phyloP scores from a whole-genome alignment of 2,329 filamentous ascomycete species.

The Colletotrichum sidae region DNA sequence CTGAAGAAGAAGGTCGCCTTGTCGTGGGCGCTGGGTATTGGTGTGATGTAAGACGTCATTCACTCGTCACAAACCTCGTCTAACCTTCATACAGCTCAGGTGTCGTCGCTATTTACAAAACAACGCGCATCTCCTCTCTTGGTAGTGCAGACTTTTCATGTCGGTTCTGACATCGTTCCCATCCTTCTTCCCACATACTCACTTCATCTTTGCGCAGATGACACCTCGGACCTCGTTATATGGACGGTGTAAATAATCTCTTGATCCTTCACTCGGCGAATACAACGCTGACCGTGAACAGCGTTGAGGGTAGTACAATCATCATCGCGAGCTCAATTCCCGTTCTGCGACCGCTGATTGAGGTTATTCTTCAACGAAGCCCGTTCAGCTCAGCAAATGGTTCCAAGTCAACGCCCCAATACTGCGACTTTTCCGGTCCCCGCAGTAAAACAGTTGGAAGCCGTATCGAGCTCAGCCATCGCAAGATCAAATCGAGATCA shows the following conservation, averaged over 20 bases:
- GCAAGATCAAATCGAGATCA: conserved; percentile 14
- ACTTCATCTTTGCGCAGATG: conserved; percentile 38
- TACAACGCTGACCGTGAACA: conserved; percentile 21
- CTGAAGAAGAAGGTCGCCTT: conserved; percentile 43
- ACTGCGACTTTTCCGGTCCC: conserved; percentile 1
- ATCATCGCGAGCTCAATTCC: conserved; percentile 51
- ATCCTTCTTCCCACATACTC: neutral
- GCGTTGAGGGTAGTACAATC: conserved; percentile 48
- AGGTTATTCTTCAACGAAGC: conserved; percentile 10
- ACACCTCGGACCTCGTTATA: conserved; percentile 55
- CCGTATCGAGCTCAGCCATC: conserved; percentile 17
- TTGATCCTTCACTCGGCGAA: neutral
- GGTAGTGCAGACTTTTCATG: conserved; percentile 42
- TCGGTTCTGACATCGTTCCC: neutral
- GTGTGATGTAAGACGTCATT: conserved; percentile 40
- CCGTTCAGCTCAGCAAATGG: conserved; percentile 20
- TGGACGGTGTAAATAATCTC: conserved; percentile 54
- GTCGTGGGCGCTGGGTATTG: conserved; percentile 42
- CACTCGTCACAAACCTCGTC: neutral
- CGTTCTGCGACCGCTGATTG: conserved; percentile 46
- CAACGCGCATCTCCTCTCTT: conserved; percentile 48
- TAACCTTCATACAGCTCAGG: conserved; percentile 37
- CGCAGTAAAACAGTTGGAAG: conserved; percentile 4
- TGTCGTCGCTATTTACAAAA: conserved; percentile 47
- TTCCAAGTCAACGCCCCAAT: conserved; percentile 2